A percentile compares a stretch with the other conserved stretches of the same genome.
phyloP scores from a whole-genome alignment of 495 filamentous ascomycete species.

The Neurospora sp. region DNA sequence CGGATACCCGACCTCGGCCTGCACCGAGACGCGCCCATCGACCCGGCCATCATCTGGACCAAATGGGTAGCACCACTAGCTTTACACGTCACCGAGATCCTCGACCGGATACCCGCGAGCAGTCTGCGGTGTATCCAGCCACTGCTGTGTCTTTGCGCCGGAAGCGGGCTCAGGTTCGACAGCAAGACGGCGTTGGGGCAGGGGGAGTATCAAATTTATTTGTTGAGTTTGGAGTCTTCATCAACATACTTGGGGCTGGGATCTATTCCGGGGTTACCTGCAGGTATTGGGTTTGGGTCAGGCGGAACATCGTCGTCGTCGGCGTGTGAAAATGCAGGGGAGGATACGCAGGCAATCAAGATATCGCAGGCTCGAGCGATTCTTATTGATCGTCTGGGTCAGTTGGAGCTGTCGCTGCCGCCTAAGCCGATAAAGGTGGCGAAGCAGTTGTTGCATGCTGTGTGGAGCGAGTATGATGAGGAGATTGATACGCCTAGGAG shows the following conservation, averaged over 20 bases:
- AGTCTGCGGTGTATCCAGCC: constrained; percentile 24
- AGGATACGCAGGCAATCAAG: constrained; percentile 7
- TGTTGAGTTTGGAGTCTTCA: constrained; percentile 6
- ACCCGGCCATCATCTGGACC: constrained; percentile 12
- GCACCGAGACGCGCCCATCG: background rate
- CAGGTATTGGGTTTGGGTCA: background rate
- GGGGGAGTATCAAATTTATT: constrained; percentile 6
- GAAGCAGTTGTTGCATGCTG: constrained; percentile 20
- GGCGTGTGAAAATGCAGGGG: background rate
- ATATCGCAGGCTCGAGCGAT: constrained; percentile 16
- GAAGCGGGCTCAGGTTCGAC: constrained; percentile 21
- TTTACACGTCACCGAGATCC: constrained; percentile 15
- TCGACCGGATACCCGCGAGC: constrained; percentile 11
- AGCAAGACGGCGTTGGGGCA: constrained; percentile 11
- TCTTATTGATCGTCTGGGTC: constrained; percentile 18
- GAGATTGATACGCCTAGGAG: constrained; percentile 18
- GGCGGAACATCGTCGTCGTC: background rate
- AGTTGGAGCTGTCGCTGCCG: constrained; percentile 20
- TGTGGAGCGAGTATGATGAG: constrained; percentile 24
- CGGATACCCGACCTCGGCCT: constrained; percentile 9
- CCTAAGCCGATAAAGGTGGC: constrained; percentile 25
- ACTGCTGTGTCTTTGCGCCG: constrained; percentile 23
- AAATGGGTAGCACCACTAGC: constrained; percentile 18
- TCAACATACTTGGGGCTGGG: background rate
- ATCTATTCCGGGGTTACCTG: background rate